Evolutionary conservation across 345 rosid genomes (phyloP).

Genomic region (Isatis tinctoria): DNA sequence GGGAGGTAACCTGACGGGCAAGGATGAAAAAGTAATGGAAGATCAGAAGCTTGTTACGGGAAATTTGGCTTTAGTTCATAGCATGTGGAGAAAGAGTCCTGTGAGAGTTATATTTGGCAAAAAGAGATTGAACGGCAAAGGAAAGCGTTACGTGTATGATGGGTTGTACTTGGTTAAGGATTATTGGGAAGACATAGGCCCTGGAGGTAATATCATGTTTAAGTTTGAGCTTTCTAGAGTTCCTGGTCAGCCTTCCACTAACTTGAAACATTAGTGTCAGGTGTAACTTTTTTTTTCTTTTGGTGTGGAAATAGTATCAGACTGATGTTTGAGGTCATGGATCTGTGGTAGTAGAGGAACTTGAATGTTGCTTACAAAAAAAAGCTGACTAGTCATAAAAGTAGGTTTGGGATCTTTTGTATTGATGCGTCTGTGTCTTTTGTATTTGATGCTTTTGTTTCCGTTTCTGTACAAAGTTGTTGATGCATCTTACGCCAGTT

Average conservation of each 20-base stretch:
- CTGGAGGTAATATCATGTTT: constrained; percentile 54
- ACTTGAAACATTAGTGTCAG: neutral
- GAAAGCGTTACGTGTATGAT: neutral
- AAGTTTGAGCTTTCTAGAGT: constrained; percentile 54
- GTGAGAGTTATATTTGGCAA: constrained; percentile 76
- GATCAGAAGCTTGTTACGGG: constrained; percentile 79
- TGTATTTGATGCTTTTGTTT: neutral
- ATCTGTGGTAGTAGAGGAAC: neutral
- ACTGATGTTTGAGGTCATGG: neutral
- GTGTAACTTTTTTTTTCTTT: neutral
- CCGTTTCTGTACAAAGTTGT: neutral
- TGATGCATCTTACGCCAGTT: too few species aligned
- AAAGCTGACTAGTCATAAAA: neutral
- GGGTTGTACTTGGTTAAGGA: constrained; percentile 10
- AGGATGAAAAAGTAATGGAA: constrained; percentile 39
- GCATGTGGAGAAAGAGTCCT: constrained; percentile 40
- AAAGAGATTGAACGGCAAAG: neutral
- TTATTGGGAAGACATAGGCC: constrained; percentile 49
- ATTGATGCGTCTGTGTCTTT: neutral
- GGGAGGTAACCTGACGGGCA: constrained; percentile 58
- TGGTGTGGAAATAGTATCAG: neutral
- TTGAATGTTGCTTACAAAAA: neutral
- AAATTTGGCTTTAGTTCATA: constrained; percentile 65
- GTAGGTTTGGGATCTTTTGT: neutral
- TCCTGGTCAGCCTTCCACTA: constrained; percentile 48